Base-by-base conservation (phyloP, 176 grass and related monocot species). In the Calamus simplicifolius region DNA sequence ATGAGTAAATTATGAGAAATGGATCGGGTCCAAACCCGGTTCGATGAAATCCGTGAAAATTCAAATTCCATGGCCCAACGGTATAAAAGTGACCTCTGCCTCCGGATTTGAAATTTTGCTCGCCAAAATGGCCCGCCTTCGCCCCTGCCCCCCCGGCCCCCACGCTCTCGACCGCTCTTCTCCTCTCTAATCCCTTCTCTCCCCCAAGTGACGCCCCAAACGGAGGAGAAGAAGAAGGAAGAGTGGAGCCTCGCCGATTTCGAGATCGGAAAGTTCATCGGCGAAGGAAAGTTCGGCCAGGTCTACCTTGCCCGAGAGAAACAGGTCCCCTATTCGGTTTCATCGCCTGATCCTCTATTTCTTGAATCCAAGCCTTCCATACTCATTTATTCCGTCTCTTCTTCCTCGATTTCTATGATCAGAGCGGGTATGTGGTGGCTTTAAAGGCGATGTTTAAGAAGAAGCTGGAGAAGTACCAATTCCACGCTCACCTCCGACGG, bases 231-330 rank as follows among this genome's bases (percentile, higher is more conserved):
- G 35, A 43, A 43, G 61, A 50, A 67, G 21, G 28, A 62, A 48
- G 75, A 80, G 49, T 98, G 87, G 93, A 83, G 70, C 67, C 50
- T 88, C 57, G 54, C 71, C 18, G 84, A 98, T 54, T 98, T 92
- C 69, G 84, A 98, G 63, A 59, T 92, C 59, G 81, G 81, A 16
- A 85, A 78, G 76, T 80, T 61, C 84, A 84, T 98, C 62, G 87
- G 76, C 48, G 93, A 88, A 73, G 93, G 93, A 0, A 98, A 85
- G 55, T 98, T 92, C 31, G 87, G 93, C 43, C 88, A 89, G 72
- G 93, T 98, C 79, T 98, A 92, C 67, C 69, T 98, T 62, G 84
- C 73, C 28, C 76, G 93, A 21, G 93, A 98, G 79, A 82, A 80
- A 70, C 53, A 88, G 87, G 93, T 98, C 15, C 21, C 67, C 63